Evolutionary conservation across 2,329 filamentous ascomycete genomes (phyloP), one percentile per base, ranked within the genome.

Genomic region (Colletotrichum shisoi): DNA sequence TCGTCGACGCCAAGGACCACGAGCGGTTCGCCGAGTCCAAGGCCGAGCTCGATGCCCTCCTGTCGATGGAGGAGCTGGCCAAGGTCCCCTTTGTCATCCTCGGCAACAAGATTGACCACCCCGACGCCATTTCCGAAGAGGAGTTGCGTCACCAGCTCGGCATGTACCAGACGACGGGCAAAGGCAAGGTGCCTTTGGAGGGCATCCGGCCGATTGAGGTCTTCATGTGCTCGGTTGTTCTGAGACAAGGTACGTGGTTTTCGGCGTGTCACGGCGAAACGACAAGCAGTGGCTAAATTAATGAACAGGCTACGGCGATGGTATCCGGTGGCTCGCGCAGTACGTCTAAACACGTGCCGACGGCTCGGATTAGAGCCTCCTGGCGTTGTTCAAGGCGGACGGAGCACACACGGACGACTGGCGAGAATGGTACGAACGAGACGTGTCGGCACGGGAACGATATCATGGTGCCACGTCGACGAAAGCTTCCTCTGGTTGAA

Each of bases 21-120:
- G 94, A 98, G 83, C 93, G 95, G 73, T 92, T 99, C 79, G 79
- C 86, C 74, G 95, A 99, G 84, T 91, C 93, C 76, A 98, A 98
- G 85, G 94, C 91, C 74, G 95, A 99, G 84, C 91, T 99, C 70
- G 95, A 99, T 77, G 93, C 92, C 61, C 91, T 98, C 59, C 87
- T 99, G 72, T 89, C 92, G 70, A 97, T 99, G 94, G 95, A 99
- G 82, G 94, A 98, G 78, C 88, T 99, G 45, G 84, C 88, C 78
- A 97, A 96, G 85, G 95, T 97, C 9, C 95, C 95, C 62, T 98
- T 98, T 80, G 88, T 98, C 69, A 89, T 99, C 73, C 88, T 99
- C 71, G 95, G 95, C 74, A 99, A 99, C 89, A 99, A 99, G 89
- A 99, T 99, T 79, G 95, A 99, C 80, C 94, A 98, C 83, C 94